Evolutionary conservation across 345 rosid species (phyloP).

Genomic region (Schrenkiella parvula): DNA sequence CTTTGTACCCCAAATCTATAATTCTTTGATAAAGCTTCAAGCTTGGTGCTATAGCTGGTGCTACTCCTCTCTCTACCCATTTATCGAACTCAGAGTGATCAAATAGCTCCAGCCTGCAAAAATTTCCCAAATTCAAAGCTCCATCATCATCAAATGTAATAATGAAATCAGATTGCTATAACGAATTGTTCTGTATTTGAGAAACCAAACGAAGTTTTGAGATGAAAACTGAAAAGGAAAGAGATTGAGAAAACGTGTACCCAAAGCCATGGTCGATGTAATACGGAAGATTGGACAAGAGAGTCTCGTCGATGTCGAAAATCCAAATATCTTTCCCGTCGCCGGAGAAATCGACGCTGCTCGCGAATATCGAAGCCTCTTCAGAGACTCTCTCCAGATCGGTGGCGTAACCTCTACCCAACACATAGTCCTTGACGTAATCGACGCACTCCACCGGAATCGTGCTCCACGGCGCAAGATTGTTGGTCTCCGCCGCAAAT

Average conservation of each 20-base stretch:
- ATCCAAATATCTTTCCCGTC: slow-evolving; percentile 88
- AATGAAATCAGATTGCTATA: not conserved
- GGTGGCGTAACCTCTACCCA: slow-evolving; percentile 53
- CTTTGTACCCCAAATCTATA: slow-evolving; percentile 61
- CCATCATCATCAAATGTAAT: not conserved
- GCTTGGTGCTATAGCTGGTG: slow-evolving; percentile 71
- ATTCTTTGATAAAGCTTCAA: slow-evolving; percentile 70
- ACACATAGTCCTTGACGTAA: slow-evolving; percentile 62
- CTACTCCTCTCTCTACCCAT: slow-evolving; percentile 76
- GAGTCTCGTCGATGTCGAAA: slow-evolving; percentile 88
- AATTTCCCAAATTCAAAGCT: not conserved
- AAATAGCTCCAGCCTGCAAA: slow-evolving; percentile 63
- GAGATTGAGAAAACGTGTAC: slow-evolving; percentile 32
- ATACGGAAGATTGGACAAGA: slow-evolving; percentile 88
- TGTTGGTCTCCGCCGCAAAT: slow-evolving; percentile 75
- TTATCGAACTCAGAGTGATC: slow-evolving; percentile 61
- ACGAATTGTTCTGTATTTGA: not conserved
- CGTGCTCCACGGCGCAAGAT: slow-evolving; percentile 77
- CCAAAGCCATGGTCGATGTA: slow-evolving; percentile 75
- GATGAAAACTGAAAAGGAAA: not conserved
- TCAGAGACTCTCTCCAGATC: slow-evolving; percentile 63
- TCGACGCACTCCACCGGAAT: slow-evolving; percentile 66
- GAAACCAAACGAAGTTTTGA: not conserved
- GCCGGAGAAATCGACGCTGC: slow-evolving; percentile 41
- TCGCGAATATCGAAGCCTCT: slow-evolving; percentile 62